Evolutionary conservation across 2,329 filamentous ascomycete genomes (phyloP).

Genomic region (Tolypocladium tundrense): DNA sequence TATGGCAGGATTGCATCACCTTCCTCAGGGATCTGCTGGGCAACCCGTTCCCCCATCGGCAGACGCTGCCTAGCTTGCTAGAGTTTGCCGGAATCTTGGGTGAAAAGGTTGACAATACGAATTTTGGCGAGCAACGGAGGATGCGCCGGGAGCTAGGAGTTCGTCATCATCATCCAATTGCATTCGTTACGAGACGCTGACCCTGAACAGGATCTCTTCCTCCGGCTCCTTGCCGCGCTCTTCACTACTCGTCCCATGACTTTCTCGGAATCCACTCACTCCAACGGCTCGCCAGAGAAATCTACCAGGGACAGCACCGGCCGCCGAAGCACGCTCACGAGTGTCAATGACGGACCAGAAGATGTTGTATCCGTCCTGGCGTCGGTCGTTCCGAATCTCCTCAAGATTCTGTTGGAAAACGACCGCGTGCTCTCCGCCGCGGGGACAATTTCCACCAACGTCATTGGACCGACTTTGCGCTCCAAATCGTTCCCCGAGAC

Average conservation of each 20-base stretch:
- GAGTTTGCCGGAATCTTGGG: conserved; percentile 86
- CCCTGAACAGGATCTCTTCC: conserved; percentile 63
- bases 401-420: conserved; percentile 72
- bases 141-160: conserved; percentile 87
- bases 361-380: conserved; percentile 75
- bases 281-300: conserved; percentile 27
- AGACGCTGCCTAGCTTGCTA: conserved; percentile 75
- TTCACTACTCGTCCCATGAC: conserved; percentile 81
- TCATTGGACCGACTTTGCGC: conserved; percentile 72
- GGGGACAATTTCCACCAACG: conserved; percentile 69
- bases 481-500: conserved; percentile 83
- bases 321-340: conserved; percentile 21
- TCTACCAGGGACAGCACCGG: conserved; percentile 24
- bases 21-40: conserved; percentile 83
- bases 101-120: conserved; percentile 95
- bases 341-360: conserved; percentile 44
- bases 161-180: conserved; percentile 25
- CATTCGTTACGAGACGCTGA: background rate
- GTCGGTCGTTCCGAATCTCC: conserved; percentile 67
- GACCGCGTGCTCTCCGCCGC: conserved; percentile 75
- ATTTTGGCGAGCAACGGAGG: conserved; percentile 85
- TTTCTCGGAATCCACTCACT: conserved; percentile 45
- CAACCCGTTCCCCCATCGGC: conserved; percentile 90
- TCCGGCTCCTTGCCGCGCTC: conserved; percentile 79
- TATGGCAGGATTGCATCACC: conserved; percentile 88